Evolutionary conservation across 2,329 filamentous ascomycete species (phyloP), one percentile per base, ranked within the genome.

Genomic region (Aaosphaeria arxii): DNA sequence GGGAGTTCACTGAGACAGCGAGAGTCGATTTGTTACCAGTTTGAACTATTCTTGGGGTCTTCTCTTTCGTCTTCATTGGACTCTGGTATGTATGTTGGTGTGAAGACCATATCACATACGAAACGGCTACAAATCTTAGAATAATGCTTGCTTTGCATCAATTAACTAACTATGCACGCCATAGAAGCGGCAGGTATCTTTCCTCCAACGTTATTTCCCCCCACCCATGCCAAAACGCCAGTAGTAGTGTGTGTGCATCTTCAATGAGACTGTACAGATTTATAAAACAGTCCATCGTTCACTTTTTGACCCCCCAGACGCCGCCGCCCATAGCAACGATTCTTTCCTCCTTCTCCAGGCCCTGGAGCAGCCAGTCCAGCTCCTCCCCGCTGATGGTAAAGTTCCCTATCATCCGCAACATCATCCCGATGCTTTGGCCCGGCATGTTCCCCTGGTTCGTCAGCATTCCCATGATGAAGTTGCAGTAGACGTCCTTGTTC

Each of bases 391-490:
- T 89, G 80, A 90, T 96, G 0, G 89, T 83, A 65, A 96, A 96
- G 2, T 91, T 91, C 9, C 90, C 90, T 49, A 92, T 81, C 80
- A 97, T 92, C 72, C 89, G 90, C 78, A 99, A 80, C 89, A 97
- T 96, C 86, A 91, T 95, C 6, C 85, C 80, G 55, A 99, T 95
- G 66, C 91, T 83, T 47, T 78, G 78, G 50, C 91, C 74, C 44
- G 88, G 86, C 88, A 96, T 94, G 30, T 87, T 83, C 13, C 87
- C 87, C 59, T 90, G 87, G 69, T 96, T 96, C 52, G 90, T 96
- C 71, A 99, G 75, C 94, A 99, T 97, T 44, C 89, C 90, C 48
- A 91, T 77, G 49, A 99, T 91, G 67, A 96, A 97, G 62, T 91
- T 87, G 83, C 88, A 90, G 71, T 96, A 96, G 36, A 96, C 80